These are phyloP conservation scores for Cercospora brassicicola DNA, from an alignment of 2,329 filamentous ascomycete genomes.

Conservation along the genomic window DNA sequence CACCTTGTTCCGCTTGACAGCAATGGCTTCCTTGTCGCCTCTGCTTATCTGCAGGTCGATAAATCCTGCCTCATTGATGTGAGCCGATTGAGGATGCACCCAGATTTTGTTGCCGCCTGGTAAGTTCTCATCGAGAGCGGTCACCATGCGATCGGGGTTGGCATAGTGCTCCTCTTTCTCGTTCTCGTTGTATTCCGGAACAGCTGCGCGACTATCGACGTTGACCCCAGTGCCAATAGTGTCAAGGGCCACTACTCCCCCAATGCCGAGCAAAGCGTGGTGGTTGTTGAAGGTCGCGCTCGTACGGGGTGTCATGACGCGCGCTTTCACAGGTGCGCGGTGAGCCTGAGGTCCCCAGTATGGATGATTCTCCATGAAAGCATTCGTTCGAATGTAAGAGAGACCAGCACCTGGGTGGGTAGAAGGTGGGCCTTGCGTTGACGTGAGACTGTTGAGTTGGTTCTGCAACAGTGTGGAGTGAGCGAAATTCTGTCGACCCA, in stretches of 20 bases:
- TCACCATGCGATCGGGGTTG: slow-evolving; percentile 43
- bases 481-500: slow-evolving; percentile 10
- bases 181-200: slow-evolving; percentile 11
- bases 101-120: slow-evolving; percentile 56
- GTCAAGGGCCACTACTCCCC: slow-evolving; percentile 44
- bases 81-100: slow-evolving; percentile 51
- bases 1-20: slow-evolving; percentile 35
- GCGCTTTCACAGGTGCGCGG: slow-evolving; percentile 56
- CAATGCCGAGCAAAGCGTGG: slow-evolving; percentile 46
- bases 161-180: slow-evolving; percentile 41
- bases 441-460: slow-evolving; percentile 27
- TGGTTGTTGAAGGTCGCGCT: slow-evolving; percentile 38
- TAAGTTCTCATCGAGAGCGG: slow-evolving; percentile 46
- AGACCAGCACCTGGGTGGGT: slow-evolving; percentile 67
- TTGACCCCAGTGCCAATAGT: slow-evolving; percentile 9
- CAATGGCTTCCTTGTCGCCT: slow-evolving; percentile 37
- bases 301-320: slow-evolving; percentile 55
- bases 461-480: slow-evolving; percentile 15
- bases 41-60: slow-evolving; percentile 42
- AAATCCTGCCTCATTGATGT: slow-evolving; percentile 47
- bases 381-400: slow-evolving; percentile 58
- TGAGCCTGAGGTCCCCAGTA: slow-evolving; percentile 58
- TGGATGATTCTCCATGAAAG: slow-evolving; percentile 60
- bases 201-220: neutral
- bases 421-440: slow-evolving; percentile 53